Percentiles rank a stretch among this genome's conserved stretches.
phyloP scores from a whole-genome alignment of 2,329 filamentous ascomycete species.

The Arthroderma sp. region DNA sequence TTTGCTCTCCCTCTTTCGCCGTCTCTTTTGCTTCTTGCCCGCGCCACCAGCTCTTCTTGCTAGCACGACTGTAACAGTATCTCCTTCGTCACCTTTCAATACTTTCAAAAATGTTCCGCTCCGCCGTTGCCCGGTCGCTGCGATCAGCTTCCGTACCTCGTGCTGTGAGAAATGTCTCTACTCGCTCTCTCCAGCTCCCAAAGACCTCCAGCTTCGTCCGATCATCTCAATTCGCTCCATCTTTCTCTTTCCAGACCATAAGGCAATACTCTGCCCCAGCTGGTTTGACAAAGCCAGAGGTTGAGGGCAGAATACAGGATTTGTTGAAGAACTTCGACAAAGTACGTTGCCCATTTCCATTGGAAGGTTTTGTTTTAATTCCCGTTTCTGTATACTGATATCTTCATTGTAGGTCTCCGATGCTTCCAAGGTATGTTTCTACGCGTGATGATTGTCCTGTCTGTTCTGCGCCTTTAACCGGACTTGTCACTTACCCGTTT shows the following conservation, averaged over 20 bases:
- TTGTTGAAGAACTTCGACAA: conserved; percentile 96
- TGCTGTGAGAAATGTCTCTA: conserved; percentile 38
- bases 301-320: conserved; percentile 83
- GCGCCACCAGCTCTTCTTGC: conserved; percentile 1
- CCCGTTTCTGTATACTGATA: conserved; percentile 11
- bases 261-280: conserved; percentile 78
- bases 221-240: conserved; percentile 47
- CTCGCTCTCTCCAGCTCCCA: conserved; percentile 46
- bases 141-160: conserved; percentile 40
- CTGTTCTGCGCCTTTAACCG: neutral
- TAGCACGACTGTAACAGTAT: conserved; percentile 6
- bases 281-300: conserved; percentile 67
- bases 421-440: conserved; percentile 39
- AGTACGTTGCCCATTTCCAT: conserved; percentile 39
- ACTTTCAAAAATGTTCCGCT: conserved; percentile 65
- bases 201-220: conserved; percentile 49
- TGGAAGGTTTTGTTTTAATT: neutral
- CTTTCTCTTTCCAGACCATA: conserved; percentile 53
- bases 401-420: conserved; percentile 30
- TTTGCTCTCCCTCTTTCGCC: neutral
- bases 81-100: conserved; percentile 8
- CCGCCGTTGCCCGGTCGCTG: conserved; percentile 67
- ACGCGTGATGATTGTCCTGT: neutral
- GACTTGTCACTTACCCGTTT: conserved; percentile 15
- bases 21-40: neutral